Conservation (phyloP, 495 filamentous ascomycete species). For the Penicillium tannophilum region DNA sequence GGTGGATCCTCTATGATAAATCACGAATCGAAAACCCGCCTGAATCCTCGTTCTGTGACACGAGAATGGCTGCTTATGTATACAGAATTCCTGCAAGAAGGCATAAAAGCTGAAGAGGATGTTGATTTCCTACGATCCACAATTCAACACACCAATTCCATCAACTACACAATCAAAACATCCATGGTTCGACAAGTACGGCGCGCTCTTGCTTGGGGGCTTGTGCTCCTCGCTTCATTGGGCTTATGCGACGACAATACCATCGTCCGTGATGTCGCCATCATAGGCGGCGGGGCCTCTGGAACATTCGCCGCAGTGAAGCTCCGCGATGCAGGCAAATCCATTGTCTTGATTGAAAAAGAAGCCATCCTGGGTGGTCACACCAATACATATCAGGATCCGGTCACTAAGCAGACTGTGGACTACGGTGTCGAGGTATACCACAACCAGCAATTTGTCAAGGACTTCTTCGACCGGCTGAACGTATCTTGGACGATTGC, state of each 20-base stretch:
- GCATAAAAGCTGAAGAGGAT: not conserved
- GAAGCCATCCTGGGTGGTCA: conserved; percentile 49
- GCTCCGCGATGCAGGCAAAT: conserved; percentile 41
- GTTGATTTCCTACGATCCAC: not conserved
- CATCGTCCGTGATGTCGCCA: conserved; percentile 41
- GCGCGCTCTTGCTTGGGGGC: conserved; percentile 9
- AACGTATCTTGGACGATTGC: conserved; percentile 17
- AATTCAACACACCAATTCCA: not conserved
- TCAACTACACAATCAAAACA: not conserved
- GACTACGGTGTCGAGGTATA: conserved; percentile 49
- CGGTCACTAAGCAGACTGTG: conserved; percentile 38
- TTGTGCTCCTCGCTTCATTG: conserved; percentile 8
- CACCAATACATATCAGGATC: conserved; percentile 46
- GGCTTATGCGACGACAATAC: not conserved
- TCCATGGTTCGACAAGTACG: conserved; percentile 5
- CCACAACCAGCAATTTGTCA: conserved; percentile 39
- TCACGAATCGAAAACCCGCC: not conserved
- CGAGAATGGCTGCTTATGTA: not conserved
- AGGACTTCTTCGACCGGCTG: conserved; percentile 42
- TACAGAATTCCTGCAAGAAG: not conserved
- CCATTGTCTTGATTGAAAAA: conserved; percentile 48
- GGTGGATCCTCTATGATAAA: not conserved
- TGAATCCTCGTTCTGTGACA: not conserved
- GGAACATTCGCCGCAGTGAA: conserved; percentile 50
- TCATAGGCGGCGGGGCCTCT: conserved; percentile 53